A percentile compares a stretch with the other conserved stretches of the same genome.
These are phyloP conservation scores for Trebouxia gelatinosa DNA, from an alignment of 163 green algal species.

Conservation along the genomic window DNA sequence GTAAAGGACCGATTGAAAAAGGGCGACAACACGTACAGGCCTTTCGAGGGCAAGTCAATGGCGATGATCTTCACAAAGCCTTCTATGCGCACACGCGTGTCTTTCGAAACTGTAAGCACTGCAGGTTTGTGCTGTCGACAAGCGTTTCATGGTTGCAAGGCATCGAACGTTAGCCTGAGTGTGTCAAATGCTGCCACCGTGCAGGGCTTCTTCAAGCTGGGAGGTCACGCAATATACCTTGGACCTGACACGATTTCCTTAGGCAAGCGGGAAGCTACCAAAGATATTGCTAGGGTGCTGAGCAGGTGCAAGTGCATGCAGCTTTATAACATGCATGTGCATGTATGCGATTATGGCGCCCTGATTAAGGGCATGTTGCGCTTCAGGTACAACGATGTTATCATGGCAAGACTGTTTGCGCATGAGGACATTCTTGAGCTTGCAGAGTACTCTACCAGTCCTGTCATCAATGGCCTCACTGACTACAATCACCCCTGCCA, in stretches of 20 bases:
- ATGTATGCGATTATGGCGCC: background rate
- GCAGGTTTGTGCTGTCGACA: conserved; percentile 20
- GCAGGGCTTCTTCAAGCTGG: conserved; percentile 93
- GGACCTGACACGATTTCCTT: conserved; percentile 96
- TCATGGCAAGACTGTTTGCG: conserved; percentile 97
- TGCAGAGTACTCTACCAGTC: conserved; percentile 76
- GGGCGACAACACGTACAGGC: conserved; percentile 86
- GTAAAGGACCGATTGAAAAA: conserved; percentile 73
- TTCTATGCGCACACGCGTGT: conserved; percentile 93
- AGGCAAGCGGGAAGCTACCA: conserved; percentile 94
- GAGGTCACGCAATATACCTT: conserved; percentile 95
- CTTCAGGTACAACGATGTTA: conserved; percentile 89
- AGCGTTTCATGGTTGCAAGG: too few relatives aligned
- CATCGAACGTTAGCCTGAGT: too few relatives aligned
- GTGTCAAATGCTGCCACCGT: too few relatives aligned
- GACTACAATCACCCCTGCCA: conserved; percentile 99
- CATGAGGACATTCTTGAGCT: conserved; percentile 95
- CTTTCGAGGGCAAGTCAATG: conserved; percentile 90
- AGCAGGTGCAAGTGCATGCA: conserved; percentile 32
- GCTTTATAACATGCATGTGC: background rate
- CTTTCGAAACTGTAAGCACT: conserved; percentile 92
- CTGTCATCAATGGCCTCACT: conserved; percentile 98
- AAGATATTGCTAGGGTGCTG: conserved; percentile 94
- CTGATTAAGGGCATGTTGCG: too few relatives aligned
- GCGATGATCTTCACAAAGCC: conserved; percentile 99